These are phyloP conservation scores for Cladosporium sp. DNA, from an alignment of 2,329 filamentous ascomycete genomes.

Conservation along the genomic window DNA sequence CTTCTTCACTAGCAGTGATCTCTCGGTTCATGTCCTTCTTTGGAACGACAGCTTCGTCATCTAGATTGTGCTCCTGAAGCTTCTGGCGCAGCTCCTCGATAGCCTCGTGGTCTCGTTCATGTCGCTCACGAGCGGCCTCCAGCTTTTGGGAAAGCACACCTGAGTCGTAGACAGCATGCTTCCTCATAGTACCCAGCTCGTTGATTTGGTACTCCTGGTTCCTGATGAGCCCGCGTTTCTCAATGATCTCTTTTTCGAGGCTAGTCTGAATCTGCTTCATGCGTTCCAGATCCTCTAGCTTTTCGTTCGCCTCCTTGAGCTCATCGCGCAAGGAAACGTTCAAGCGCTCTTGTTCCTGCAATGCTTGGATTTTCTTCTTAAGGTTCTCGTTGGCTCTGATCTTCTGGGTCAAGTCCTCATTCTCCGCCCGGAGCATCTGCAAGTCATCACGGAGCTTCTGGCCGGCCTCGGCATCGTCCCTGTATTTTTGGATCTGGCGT, in stretches of 20 bases:
- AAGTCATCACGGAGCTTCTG: constrained; percentile 48
- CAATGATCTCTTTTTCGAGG: constrained; percentile 47
- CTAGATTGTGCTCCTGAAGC: constrained; percentile 38
- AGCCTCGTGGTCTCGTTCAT: constrained; percentile 44
- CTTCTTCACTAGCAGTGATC: constrained; percentile 14
- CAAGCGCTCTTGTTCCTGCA: constrained; percentile 44
- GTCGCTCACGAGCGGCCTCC: constrained; percentile 43
- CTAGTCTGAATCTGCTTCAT: constrained; percentile 41
- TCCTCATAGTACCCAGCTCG: constrained; percentile 45
- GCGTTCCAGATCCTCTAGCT: constrained; percentile 40
- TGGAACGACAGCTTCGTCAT: constrained; percentile 17
- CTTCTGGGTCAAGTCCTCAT: constrained; percentile 46
- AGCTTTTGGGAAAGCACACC: constrained; percentile 43
- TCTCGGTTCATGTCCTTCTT: constrained; percentile 20
- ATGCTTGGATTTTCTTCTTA: constrained; percentile 49
- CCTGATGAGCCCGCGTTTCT: constrained; percentile 46
- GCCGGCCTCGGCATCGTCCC: constrained; percentile 39
- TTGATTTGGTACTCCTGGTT: constrained; percentile 50
- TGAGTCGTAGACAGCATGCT: constrained; percentile 45
- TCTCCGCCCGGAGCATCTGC: constrained; percentile 45
- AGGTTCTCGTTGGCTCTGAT: constrained; percentile 49
- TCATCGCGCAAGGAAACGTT: constrained; percentile 41
- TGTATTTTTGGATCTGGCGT: constrained; percentile 40
- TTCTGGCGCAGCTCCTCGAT: constrained; percentile 44
- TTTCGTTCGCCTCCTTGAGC: constrained; percentile 40